Base-by-base conservation (phyloP, 768 basidiomycete genomes). In the Agrocybe praecox region DNA sequence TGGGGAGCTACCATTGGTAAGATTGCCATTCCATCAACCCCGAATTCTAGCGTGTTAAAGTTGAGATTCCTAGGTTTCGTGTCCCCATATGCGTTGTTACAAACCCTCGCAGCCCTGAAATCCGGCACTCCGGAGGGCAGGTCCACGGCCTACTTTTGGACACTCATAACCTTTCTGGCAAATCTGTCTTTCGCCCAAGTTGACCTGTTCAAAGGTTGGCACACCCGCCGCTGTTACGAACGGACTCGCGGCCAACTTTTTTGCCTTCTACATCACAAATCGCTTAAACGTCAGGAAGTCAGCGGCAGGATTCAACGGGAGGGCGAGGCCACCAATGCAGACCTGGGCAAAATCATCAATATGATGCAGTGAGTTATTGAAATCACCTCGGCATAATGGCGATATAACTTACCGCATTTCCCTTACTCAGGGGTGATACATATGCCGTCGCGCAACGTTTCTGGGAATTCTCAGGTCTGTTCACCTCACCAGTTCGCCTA, bases 261-360 rank as follows among this genome's bases (percentile, higher is more conserved):
- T 61, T 89, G 88, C 62, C 77, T 80, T 17, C 67, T 90, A 23
- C 88, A 90, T 66, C 85, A 85, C 64, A 90, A 90, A 67, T 80
- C 87, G 0, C 68, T 90, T 48, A 85, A 77, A 63, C 67, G 87
- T 42, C 79, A 80, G 46, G 86, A 89, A 62, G 68, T 86, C 52
- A 79, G 77, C 59, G 82, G 84, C 14, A 76, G 79, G 49, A 66
- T 76, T 18, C 69, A 71, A 33, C 60, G 71, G 15, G 72, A 75
- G 14, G 75, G 65, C 15, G 71, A 76, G 48, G 72, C 76, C 24
- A 69, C 70, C 21, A 72, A 71, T 58, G 85, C 86, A 2, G 84
- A 87, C 60, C 71, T 89, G n/a, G 86, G 86, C 5, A 86, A 85
- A 67, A 86, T 90, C 26, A 81, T 88, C 8, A 89, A 90, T 65